phyloP scores from a whole-genome alignment of 371 early-diverging fungal genomes.

The Conidiobolus coronatus region DNA sequence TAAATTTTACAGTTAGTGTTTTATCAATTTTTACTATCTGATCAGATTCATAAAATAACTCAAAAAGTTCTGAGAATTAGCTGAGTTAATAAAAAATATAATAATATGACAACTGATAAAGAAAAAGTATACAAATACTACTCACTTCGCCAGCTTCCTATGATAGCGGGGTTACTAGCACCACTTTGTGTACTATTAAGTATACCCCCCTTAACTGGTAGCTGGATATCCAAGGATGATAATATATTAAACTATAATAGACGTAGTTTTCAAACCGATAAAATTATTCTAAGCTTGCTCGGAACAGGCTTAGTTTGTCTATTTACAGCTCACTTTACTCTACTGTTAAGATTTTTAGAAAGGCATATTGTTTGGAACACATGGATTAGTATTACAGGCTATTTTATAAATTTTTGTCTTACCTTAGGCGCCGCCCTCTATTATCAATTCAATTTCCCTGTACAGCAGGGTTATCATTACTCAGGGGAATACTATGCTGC shows the following conservation, averaged over 20 bases:
- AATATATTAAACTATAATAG: too few species aligned
- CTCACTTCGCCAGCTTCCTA: background rate
- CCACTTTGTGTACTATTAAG: slow-evolving; percentile 1
- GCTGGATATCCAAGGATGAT: background rate
- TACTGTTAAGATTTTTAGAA: slow-evolving; percentile 1
- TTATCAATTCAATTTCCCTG: background rate
- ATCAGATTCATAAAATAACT: too few species aligned
- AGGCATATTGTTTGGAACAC: slow-evolving; percentile 1
- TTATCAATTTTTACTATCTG: too few species aligned
- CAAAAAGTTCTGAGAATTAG: background rate
- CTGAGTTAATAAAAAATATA: background rate
- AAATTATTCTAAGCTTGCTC: background rate
- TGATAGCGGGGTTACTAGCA: background rate
- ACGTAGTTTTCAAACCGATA: too few species aligned
- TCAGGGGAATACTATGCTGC: slow-evolving; percentile 1
- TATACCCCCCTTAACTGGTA: slow-evolving; percentile 2
- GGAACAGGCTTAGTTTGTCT: background rate
- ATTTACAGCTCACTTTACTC: background rate
- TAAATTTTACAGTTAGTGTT: background rate
- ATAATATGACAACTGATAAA: background rate
- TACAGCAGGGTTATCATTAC: background rate
- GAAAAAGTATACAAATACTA: background rate
- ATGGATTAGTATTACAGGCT: background rate
- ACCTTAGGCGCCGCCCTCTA: background rate
- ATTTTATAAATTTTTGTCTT: background rate